These are phyloP conservation scores for Hysterangium stoloniferum DNA, from an alignment of 768 basidiomycete species.

Conservation along the genomic window DNA sequence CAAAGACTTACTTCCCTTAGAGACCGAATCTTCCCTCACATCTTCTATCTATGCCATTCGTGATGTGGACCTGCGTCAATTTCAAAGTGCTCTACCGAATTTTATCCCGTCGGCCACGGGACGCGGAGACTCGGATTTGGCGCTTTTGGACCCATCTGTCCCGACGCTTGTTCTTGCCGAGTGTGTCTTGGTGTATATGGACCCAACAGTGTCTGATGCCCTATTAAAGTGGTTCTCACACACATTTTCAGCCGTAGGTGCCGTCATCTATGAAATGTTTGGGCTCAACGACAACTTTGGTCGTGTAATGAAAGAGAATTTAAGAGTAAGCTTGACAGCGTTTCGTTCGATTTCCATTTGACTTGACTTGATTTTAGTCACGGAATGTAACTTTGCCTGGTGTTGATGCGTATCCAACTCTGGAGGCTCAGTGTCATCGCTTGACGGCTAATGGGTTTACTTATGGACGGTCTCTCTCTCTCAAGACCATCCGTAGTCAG, in stretches of 20 bases:
- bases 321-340: slow-evolving; percentile 44
- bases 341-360: slow-evolving; percentile 1
- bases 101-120: slow-evolving; percentile 19
- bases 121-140: no score
- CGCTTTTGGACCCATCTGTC: slow-evolving; percentile 44
- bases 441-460: slow-evolving; percentile 54
- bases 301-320: slow-evolving; percentile 84
- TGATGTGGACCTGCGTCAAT: slow-evolving; percentile 69
- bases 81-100: slow-evolving; percentile 37
- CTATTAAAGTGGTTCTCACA: slow-evolving; percentile 70
- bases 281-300: slow-evolving; percentile 83
- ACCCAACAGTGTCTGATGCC: slow-evolving; percentile 44
- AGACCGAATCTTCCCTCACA: slow-evolving; percentile 54
- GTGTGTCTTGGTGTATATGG: slow-evolving; percentile 89
- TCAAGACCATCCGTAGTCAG: slow-evolving; percentile 58
- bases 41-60: slow-evolving; percentile 60
- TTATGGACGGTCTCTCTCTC: slow-evolving; percentile 45
- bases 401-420: slow-evolving; percentile 49
- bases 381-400: slow-evolving; percentile 73
- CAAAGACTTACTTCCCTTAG: slow-evolving; percentile 6
- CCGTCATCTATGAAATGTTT: slow-evolving; percentile 89
- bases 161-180: slow-evolving; percentile 89
- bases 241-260: slow-evolving; percentile 43
- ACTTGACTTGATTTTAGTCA: slow-evolving; percentile 34
- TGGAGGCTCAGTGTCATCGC: slow-evolving; percentile 48